Conservation (phyloP, 2,329 filamentous ascomycete species). For the Neoscytalidium dimidiatum region DNA sequence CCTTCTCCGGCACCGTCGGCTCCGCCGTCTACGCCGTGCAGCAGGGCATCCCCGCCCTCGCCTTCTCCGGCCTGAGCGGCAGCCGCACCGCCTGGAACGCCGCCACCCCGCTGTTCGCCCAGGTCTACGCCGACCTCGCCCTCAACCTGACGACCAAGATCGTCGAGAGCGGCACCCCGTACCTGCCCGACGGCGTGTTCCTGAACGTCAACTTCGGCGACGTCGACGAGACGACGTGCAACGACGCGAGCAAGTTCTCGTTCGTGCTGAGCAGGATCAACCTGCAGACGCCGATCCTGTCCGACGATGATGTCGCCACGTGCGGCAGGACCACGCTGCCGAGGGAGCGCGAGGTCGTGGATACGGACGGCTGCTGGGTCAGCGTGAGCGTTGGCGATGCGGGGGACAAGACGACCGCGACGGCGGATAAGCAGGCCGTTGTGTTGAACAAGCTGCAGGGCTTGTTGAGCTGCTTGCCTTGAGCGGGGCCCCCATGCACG, state of each 20-base stretch:
- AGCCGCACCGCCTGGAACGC: conserved; percentile 57
- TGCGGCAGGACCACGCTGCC: conserved; percentile 61
- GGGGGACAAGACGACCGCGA: conserved; percentile 61
- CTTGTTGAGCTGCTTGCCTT: conserved; percentile 51
- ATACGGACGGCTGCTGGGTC: conserved; percentile 58
- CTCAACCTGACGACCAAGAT: conserved; percentile 59
- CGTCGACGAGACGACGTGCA: conserved; percentile 53
- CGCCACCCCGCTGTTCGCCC: conserved; percentile 52
- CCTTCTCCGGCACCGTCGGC: conserved; percentile 69
- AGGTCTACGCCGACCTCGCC: conserved; percentile 66
- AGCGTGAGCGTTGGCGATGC: conserved; percentile 65
- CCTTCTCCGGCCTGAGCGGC: conserved; percentile 62
- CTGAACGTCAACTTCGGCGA: conserved; percentile 71
- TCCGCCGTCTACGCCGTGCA: conserved; percentile 62
- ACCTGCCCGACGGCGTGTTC: conserved; percentile 61
- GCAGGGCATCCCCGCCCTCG: conserved; percentile 63
- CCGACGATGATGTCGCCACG: conserved; percentile 54
- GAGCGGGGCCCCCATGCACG: not conserved
- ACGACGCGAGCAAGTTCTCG: conserved; percentile 55
- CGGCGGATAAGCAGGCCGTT: conserved; percentile 52
- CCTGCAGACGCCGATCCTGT: conserved; percentile 39
- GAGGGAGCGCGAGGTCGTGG: conserved; percentile 57
- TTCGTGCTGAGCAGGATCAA: conserved; percentile 67
- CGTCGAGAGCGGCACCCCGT: conserved; percentile 60
- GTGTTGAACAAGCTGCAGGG: conserved; percentile 54